These are phyloP conservation scores for Bretschneidera sinensis DNA, from an alignment of 345 rosid genomes.

Conservation along the genomic window DNA sequence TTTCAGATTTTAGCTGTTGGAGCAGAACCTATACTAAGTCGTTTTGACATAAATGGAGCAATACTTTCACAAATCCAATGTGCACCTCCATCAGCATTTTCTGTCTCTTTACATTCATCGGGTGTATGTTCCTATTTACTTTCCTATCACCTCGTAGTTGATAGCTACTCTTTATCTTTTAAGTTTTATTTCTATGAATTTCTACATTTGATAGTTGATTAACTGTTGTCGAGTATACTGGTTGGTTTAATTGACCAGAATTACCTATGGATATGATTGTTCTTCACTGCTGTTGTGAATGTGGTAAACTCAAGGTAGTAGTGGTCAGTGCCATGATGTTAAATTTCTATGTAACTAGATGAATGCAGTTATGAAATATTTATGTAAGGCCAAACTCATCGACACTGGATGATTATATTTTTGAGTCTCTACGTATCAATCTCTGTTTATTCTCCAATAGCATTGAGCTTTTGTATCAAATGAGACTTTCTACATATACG, in stretches of 20 bases:
- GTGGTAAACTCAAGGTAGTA: too few relatives aligned
- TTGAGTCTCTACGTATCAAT: too few relatives aligned
- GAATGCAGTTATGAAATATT: too few relatives aligned
- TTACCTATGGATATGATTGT: too few relatives aligned
- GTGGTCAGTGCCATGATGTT: too few relatives aligned
- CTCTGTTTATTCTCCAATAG: too few relatives aligned
- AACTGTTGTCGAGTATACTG: background rate
- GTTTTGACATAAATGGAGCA: conserved; percentile 66
- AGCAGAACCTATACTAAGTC: conserved; percentile 69
- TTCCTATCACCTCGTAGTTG: background rate
- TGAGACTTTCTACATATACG: too few relatives aligned
- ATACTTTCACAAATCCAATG: conserved; percentile 75
- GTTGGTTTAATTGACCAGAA: background rate
- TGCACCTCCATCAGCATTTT: conserved; percentile 81
- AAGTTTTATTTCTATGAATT: background rate
- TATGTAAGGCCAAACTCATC: too few relatives aligned
- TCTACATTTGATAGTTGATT: background rate
- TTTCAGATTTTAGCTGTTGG: conserved; percentile 85
- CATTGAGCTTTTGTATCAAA: too few relatives aligned
- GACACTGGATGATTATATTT: too few relatives aligned
- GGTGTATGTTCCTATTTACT: conserved; percentile 46
- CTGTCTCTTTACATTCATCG: conserved; percentile 65
- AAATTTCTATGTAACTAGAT: too few relatives aligned
- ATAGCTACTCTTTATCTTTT: background rate
- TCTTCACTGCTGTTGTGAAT: too few relatives aligned